Evolutionary conservation across 805 yeast species (phyloP).

Genomic region (Ogataea minuta): DNA sequence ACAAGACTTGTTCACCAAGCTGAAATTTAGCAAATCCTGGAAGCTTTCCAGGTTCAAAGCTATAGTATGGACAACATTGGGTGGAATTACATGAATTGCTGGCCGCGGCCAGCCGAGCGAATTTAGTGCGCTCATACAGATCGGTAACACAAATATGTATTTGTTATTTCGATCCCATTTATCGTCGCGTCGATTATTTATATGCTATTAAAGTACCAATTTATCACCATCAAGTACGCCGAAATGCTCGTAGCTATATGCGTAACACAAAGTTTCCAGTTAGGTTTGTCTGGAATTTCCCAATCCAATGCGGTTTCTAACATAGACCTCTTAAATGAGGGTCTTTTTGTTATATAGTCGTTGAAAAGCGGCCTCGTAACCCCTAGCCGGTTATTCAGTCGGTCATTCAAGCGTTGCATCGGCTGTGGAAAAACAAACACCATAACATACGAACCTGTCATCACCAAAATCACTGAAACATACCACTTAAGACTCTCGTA

Average conservation of each 20-base stretch:
- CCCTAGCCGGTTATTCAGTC: constrained; percentile 5
- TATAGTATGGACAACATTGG: constrained; percentile 18
- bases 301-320: constrained; percentile 20
- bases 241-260: constrained; percentile 11
- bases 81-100: constrained; percentile 14
- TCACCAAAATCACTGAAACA: constrained; percentile 8
- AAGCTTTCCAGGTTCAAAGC: constrained; percentile 24
- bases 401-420: constrained; percentile 10
- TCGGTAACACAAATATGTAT: not conserved
- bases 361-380: constrained; percentile 6
- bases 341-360: constrained; percentile 8
- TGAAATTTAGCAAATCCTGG: constrained; percentile 29
- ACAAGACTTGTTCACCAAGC: constrained; percentile 28
- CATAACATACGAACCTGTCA: constrained; percentile 20
- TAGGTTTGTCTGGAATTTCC: constrained; percentile 18
- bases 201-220: constrained; percentile 21
- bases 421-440: constrained; percentile 17
- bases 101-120: constrained; percentile 7
- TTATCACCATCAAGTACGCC: constrained; percentile 12
- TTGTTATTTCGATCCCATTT: constrained; percentile 1
- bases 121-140: constrained; percentile 1
- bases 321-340: constrained; percentile 4
- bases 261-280: constrained; percentile 12
- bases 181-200: constrained; percentile 17
- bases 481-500: constrained; percentile 25